A percentile compares a stretch with the other conserved stretches of the same genome.
Evolutionary conservation across 805 yeast genomes (phyloP).

Genomic region (Candida odintsovae): DNA sequence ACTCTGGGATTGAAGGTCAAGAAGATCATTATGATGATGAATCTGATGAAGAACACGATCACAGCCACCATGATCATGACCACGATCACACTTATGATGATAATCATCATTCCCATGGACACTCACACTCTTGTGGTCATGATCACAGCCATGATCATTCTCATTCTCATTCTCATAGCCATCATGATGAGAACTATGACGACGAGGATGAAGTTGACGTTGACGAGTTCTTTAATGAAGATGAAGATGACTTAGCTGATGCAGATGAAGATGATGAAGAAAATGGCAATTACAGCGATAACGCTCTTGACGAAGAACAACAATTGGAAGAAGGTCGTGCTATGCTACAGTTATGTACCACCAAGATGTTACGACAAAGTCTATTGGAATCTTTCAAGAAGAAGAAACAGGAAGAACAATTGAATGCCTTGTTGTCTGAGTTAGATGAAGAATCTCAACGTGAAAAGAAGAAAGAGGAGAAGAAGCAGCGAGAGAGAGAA

Average conservation of each 20-base stretch:
- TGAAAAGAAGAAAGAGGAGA: constrained; percentile 59
- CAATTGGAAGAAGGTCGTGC: constrained; percentile 75
- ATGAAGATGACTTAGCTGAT: constrained; percentile 10
- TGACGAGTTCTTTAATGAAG: constrained; percentile 15
- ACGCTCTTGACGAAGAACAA: constrained; percentile 50
- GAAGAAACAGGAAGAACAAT: constrained; percentile 71
- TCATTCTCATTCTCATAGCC: constrained; percentile 5
- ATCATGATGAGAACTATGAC: constrained; percentile 20
- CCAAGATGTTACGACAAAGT: constrained; percentile 69
- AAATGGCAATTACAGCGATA: constrained; percentile 30
- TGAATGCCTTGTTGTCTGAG: constrained; percentile 56
- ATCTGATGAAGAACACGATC: neutral
- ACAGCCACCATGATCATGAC: neutral
- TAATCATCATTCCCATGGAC: neutral
- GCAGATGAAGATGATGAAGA: constrained; percentile 22
- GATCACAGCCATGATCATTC: neutral
- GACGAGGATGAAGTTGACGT: constrained; percentile 10
- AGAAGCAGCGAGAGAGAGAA: constrained; percentile 50
- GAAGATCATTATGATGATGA: neutral
- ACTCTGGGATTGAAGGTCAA: neutral
- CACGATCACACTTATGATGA: neutral
- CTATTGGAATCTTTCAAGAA: constrained; percentile 74
- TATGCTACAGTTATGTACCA: constrained; percentile 72
- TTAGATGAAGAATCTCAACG: constrained; percentile 64
- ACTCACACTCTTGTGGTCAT: neutral